A percentile compares a stretch with the other conserved stretches of the same genome.
phyloP scores from a whole-genome alignment of 2,329 filamentous ascomycete species.

The Fusarium xyrophilum region DNA sequence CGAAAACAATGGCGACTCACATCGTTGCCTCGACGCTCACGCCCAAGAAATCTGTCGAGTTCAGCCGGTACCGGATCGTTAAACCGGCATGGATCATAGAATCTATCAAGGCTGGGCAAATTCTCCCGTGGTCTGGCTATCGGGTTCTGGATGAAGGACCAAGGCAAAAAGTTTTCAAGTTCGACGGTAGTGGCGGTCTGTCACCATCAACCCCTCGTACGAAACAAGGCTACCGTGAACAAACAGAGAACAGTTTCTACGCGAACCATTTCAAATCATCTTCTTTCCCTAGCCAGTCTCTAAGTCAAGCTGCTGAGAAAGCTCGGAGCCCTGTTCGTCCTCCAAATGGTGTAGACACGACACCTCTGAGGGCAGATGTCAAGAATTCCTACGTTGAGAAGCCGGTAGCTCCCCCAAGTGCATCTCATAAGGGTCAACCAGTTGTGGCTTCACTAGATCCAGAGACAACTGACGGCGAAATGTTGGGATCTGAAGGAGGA shows the following conservation, averaged over 20 bases:
- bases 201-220: conserved; percentile 68
- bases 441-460: background rate
- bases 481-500: background rate
- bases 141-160: conserved; percentile 84
- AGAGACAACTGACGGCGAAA: background rate
- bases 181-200: conserved; percentile 67
- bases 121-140: conserved; percentile 87
- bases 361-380: background rate
- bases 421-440: background rate
- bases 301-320: conserved; percentile 42
- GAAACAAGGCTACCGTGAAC: conserved; percentile 74
- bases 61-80: conserved; percentile 85
- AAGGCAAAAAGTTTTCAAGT: conserved; percentile 76
- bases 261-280: conserved; percentile 68
- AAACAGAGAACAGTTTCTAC: conserved; percentile 85
- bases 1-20: conserved; percentile 93
- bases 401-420: background rate
- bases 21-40: conserved; percentile 91
- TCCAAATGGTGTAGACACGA: background rate
- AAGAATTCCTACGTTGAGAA: background rate
- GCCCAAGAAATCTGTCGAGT: conserved; percentile 91
- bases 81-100: conserved; percentile 95
- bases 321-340: conserved; percentile 32
- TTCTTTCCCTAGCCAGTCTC: conserved; percentile 40
- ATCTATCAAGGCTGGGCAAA: conserved; percentile 78